phyloP scores from a whole-genome alignment of 371 early-diverging fungal genomes.

The Rhizopus sp. region DNA sequence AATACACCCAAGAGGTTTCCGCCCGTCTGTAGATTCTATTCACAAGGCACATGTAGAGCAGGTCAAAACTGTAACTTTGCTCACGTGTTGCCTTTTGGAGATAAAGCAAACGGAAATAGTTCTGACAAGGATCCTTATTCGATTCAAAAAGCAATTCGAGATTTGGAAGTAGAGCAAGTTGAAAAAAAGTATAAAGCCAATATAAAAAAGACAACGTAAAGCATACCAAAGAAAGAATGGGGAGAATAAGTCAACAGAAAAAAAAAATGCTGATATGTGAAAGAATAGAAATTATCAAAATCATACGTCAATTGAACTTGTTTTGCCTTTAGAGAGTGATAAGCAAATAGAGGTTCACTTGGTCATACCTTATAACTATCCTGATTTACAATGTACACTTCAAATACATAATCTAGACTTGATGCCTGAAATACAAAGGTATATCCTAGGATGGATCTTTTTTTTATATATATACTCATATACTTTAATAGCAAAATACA shows the following conservation, averaged over 20 bases:
- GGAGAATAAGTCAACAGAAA: neutral
- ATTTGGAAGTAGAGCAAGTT: slow-evolving; percentile 44
- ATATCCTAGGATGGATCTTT: neutral
- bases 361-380: slow-evolving; percentile 37
- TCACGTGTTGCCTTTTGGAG: slow-evolving; percentile 45
- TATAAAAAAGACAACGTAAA: slow-evolving; percentile 31
- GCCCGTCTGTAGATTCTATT: slow-evolving; percentile 46
- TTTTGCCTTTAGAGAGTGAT: slow-evolving; percentile 24
- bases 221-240: neutral
- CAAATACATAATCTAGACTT: slow-evolving; percentile 33
- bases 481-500: slow-evolving; percentile 26
- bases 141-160: slow-evolving; percentile 40
- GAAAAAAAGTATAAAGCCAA: slow-evolving; percentile 33
- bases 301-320: slow-evolving; percentile 26
- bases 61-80: slow-evolving; percentile 48
- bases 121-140: slow-evolving; percentile 21
- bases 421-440: slow-evolving; percentile 29
- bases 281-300: slow-evolving; percentile 11
- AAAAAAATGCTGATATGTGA: neutral
- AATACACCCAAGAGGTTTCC: slow-evolving; percentile 46
- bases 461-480: slow-evolving; percentile 1
- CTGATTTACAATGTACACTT: slow-evolving; percentile 39
- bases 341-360: slow-evolving; percentile 31
- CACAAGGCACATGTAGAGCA: slow-evolving; percentile 52
- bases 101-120: slow-evolving; percentile 18